Base-by-base conservation (phyloP, 2,329 filamentous ascomycete genomes). In the Ceratocystis eucalypticola region DNA sequence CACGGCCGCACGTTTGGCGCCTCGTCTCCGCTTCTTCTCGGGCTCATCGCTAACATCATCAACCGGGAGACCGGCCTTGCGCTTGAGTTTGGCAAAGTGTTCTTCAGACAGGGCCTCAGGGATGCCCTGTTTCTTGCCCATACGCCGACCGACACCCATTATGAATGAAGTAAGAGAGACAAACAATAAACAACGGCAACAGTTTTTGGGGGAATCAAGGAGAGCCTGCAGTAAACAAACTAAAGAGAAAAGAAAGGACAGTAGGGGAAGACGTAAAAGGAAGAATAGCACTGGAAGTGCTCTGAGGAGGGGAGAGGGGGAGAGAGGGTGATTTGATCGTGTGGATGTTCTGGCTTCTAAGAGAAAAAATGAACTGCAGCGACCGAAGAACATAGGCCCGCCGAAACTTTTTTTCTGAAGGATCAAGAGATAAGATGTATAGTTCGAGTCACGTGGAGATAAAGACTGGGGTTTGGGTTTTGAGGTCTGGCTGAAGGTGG, bases 91-190 rank as follows among this genome's bases (percentile, higher is more conserved):
- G 63, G 86, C 86, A 72, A 88, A 86, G 73, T 88, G 84, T 70
- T 85, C 84, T 74, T 96, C 90, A 70, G 94, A 90, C 70, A 96
- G 82, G 70, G 88, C 82, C 73, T 88, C 84, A 65, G 94, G 94
- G 70, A 88, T 82, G 66, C 91, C 93, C 83, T 97, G 94, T 79
- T 96, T 96, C 76, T 90, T 94, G 76, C 92, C 89, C 87, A 96
- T 95, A 72, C 92, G 90, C 75, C 91, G 88, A 75, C 91, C 89
- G 69, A 86, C 84, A 80, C 91, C 92, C 92, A 96, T 96, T 73
- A 75, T 85, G 74, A 74, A 70, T 67, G 69, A 37, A 53, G 50
- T 59, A n/a, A 48, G 22, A 33, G 59, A 62, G 8, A 63, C 22
- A 41, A 41, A 53, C 30, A 55, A 61, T 12, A 59, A 44, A 46